These are phyloP conservation scores for Colletotrichum camelliae DNA, from an alignment of 2,329 filamentous ascomycete species.

Conservation along the genomic window DNA sequence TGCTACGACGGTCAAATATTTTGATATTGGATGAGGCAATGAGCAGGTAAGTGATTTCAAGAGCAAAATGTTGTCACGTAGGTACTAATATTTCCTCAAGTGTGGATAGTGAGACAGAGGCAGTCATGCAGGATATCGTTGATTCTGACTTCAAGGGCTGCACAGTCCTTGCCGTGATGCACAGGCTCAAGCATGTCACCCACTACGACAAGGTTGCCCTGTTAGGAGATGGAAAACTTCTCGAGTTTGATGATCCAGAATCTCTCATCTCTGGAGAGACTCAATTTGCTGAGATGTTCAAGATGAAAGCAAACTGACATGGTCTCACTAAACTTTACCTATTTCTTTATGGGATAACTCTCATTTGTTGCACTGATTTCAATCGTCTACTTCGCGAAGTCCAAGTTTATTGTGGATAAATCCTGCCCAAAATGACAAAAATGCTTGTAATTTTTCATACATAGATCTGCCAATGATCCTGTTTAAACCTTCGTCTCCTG, in stretches of 20 bases:
- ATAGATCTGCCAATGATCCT: background rate
- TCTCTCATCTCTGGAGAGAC: background rate
- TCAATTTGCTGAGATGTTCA: background rate
- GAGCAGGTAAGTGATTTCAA: background rate
- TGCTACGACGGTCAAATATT: background rate
- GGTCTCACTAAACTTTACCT: background rate
- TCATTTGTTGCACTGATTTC: background rate
- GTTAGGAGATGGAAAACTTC: background rate
- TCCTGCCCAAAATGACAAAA: background rate
- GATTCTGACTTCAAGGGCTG: conserved; percentile 25
- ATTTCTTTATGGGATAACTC: background rate
- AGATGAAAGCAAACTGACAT: background rate
- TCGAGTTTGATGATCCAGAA: background rate
- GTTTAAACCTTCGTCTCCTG: background rate
- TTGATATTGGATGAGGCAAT: conserved; percentile 7
- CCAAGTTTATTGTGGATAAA: background rate
- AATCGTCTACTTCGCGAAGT: background rate
- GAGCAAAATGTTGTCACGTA: fast-evolving
- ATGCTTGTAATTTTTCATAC: too few species aligned
- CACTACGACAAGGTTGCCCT: conserved; percentile 24
- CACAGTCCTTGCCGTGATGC: conserved; percentile 27
- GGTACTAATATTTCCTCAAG: conserved; percentile 2
- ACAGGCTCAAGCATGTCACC: conserved; percentile 23
- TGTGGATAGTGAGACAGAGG: conserved; percentile 26
- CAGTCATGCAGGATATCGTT: conserved; percentile 27